A percentile compares a stretch with the other conserved stretches of the same genome.
These are phyloP conservation scores for Debaryomyces singareniensis DNA, from an alignment of 1,139 yeast genomes.

Conservation along the genomic window DNA sequence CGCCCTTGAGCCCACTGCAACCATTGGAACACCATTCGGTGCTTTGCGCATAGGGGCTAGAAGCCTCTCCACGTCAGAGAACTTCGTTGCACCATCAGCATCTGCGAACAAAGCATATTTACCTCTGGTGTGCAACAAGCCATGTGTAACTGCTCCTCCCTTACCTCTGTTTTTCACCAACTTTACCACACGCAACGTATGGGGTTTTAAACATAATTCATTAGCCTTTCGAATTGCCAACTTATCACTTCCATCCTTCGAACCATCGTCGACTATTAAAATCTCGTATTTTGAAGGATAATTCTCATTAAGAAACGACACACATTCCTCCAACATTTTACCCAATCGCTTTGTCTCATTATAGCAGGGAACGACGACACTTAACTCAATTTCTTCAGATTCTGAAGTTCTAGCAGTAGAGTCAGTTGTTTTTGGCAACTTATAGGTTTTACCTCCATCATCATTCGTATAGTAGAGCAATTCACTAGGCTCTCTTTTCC, in stretches of 20 bases:
- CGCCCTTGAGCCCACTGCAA: slow-evolving; percentile 91
- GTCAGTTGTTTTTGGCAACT: slow-evolving; percentile 23
- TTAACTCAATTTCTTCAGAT: slow-evolving; percentile 39
- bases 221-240: slow-evolving; percentile 66
- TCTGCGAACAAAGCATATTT: slow-evolving; percentile 79
- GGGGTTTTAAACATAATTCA: slow-evolving; percentile 45
- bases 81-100: slow-evolving; percentile 94
- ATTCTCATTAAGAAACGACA: slow-evolving; percentile 42
- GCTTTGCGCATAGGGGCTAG: slow-evolving; percentile 28
- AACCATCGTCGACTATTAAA: slow-evolving; percentile 86
- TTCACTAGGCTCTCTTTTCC: slow-evolving; percentile 50
- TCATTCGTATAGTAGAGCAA: slow-evolving; percentile 41
- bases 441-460: slow-evolving; percentile 11
- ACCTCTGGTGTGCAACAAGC: slow-evolving; percentile 74
- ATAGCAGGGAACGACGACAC: slow-evolving; percentile 86
- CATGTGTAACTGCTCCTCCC: slow-evolving; percentile 98
- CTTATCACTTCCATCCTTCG: slow-evolving; percentile 70
- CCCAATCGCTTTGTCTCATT: slow-evolving; percentile 75
- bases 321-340: slow-evolving; percentile 72
- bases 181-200: slow-evolving; percentile 60
- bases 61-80: slow-evolving; percentile 60
- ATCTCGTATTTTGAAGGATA: slow-evolving; percentile 56
- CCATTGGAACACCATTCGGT: slow-evolving; percentile 36
- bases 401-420: slow-evolving; percentile 23
- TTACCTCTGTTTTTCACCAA: slow-evolving; percentile 80